Conservation (phyloP, 2,329 filamentous ascomycete species). For the Dichotomopilus funicola region DNA sequence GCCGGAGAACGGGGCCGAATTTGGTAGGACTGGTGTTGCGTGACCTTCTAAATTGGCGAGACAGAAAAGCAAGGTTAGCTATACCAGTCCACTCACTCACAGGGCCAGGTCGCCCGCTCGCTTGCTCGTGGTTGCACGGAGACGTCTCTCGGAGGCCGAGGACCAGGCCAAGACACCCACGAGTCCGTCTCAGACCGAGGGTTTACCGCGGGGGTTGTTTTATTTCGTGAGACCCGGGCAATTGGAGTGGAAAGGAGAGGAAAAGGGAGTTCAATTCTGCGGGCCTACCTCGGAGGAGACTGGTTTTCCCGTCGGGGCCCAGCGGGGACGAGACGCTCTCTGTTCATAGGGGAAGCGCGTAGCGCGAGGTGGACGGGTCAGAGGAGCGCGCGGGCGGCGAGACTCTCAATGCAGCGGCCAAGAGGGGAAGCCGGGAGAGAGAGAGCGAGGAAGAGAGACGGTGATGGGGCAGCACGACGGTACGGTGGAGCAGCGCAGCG, state of each 20-base stretch:
- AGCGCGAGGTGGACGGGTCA: constrained; percentile 3
- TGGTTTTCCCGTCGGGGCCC: constrained; percentile 53
- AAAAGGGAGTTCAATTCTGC: no score
- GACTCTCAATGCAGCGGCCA: constrained; percentile 12
- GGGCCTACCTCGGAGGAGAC: constrained; percentile 49
- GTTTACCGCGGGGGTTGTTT: no score
- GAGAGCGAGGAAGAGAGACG: not conserved
- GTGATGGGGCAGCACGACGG: no score
- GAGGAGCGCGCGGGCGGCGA: constrained; percentile 17
- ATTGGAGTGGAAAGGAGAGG: constrained; percentile 1
- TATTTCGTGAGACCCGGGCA: not conserved
- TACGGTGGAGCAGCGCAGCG: not conserved
- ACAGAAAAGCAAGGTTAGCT: constrained; percentile 15
- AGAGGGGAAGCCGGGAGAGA: constrained; percentile 1
- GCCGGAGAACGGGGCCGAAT: constrained; percentile 26
- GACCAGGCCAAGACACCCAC: no score
- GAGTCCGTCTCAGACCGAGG: no score
- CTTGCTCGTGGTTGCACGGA: not conserved
- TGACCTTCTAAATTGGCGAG: constrained; percentile 28
- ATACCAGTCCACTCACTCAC: not conserved
- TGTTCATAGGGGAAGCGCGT: constrained; percentile 39
- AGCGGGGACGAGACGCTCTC: constrained; percentile 51
- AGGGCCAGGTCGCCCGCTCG: no score
- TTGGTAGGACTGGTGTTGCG: constrained; percentile 29
- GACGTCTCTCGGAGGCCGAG: not conserved